Base-by-base conservation (phyloP, 225 moss, liverwort and hornwort species). In the Sphagnum tenellum region DNA sequence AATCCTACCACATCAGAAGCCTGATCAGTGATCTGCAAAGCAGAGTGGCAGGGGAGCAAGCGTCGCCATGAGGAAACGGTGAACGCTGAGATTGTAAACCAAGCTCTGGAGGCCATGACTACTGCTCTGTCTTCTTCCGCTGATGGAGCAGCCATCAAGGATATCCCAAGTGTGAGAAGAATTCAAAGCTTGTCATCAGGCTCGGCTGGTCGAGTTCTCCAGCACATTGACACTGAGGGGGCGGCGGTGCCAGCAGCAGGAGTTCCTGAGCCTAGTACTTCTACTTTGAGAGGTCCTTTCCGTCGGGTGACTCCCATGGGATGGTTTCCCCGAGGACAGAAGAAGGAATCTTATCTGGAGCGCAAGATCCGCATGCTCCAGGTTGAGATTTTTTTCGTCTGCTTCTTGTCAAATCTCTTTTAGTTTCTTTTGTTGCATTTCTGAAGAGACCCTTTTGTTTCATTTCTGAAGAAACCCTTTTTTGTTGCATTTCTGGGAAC, bases 301-400 rank as follows among this genome's bases (percentile, higher is more conserved):
- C 74, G 78, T 13, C 70, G 78, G 14, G 73, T 70, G 4, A 61
- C 69, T 12, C 74, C 78, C 44, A 46, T 78, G 56, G 74, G 78
- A 51, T 78, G 78, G 78, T 78, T 78, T 64, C 78, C 78, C 56
- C 73, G 78, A 53, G 74, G 73, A 12, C 70, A 73, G 67, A 78
- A 74, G 55, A 78, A 44, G 48, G 78, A 78, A 61, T 78, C 78
- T 0, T 78, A 74, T 9, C 78, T 78, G 56, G 78, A 78, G 68
- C 70, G 74, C 50, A 78, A 78, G 56, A 78, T 78, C 44, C 74
- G 74, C 56, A 70, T 74, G 78, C 78, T 78, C 55, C 78, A 78
- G 74, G 78, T 78, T 60, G 55, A 48, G 5, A 14, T 58, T 29
- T 29, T 29, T 29, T 29, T 29, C 29, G 29, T 29, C 29, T 29